phyloP scores from a whole-genome alignment of 305 asterid genomes.

The Plantago coronopus region DNA sequence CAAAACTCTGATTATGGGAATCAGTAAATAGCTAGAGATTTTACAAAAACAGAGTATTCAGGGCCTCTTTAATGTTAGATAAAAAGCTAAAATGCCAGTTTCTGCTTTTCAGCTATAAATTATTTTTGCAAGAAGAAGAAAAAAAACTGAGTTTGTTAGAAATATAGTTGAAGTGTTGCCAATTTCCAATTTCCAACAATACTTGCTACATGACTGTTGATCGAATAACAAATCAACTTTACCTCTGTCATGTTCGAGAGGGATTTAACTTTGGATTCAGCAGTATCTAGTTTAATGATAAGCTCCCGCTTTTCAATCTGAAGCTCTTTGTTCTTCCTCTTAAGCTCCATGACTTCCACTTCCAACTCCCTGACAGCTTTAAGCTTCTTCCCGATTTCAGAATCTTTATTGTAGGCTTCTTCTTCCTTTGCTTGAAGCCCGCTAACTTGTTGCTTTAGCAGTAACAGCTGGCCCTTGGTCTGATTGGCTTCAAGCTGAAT shows the following conservation, averaged over 20 bases:
- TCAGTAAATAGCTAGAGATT: too few species aligned
- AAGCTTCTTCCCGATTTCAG: conserved; percentile 74
- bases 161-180: too few species aligned
- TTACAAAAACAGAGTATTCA: too few species aligned
- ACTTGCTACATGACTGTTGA: too few species aligned
- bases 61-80: too few species aligned
- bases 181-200: too few species aligned
- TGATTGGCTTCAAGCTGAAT: conserved; percentile 91
- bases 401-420: conserved; percentile 55
- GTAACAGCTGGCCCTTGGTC: conserved; percentile 78
- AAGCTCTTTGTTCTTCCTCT: conserved; percentile 88
- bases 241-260: conserved; percentile 93
- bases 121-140: neutral
- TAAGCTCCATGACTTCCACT: conserved; percentile 85
- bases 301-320: conserved; percentile 89
- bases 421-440: conserved; percentile 84
- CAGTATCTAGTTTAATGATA: conserved; percentile 63
- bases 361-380: conserved; percentile 72
- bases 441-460: conserved; percentile 82
- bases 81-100: too few species aligned
- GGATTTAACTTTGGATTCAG: conserved; percentile 59
- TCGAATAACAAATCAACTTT: conserved; percentile 10
- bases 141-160: too few species aligned
- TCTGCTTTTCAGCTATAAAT: neutral
- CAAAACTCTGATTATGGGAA: too few species aligned